phyloP scores from a whole-genome alignment of 257 asterid genomes.

The Nyctanthes arbortristis region DNA sequence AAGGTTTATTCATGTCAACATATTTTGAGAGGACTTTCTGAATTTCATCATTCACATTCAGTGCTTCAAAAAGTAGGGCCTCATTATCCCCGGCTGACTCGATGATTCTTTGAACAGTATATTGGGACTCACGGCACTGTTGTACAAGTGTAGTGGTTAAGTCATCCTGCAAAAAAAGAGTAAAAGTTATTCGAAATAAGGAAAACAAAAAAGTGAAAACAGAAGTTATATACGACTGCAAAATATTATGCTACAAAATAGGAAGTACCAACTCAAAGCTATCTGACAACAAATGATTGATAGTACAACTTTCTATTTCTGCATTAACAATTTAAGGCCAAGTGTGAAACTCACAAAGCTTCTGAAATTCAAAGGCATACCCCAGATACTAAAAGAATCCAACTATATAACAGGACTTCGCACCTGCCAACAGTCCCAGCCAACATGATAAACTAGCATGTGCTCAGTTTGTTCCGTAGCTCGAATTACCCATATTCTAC shows the following conservation, averaged over 20 bases:
- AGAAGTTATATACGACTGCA: background rate
- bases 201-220: background rate
- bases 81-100: constrained; percentile 88
- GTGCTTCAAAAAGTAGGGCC: constrained; percentile 92
- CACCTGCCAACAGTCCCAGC: too few relatives aligned
- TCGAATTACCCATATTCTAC: background rate
- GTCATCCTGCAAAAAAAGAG: constrained; percentile 64
- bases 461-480: background rate
- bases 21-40: constrained; percentile 77
- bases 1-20: constrained; percentile 71
- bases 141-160: constrained; percentile 72
- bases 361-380: too few relatives aligned
- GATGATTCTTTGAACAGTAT: constrained; percentile 78
- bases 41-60: constrained; percentile 86
- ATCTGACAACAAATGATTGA: background rate
- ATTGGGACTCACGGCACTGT: constrained; percentile 81
- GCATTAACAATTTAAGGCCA: too few relatives aligned
- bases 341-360: too few relatives aligned
- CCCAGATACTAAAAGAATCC: too few relatives aligned
- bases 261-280: background rate
- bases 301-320: too few relatives aligned
- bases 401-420: background rate
- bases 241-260: background rate
- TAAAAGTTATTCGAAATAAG: constrained; percentile 5
- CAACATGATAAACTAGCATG: too few relatives aligned